These are phyloP conservation scores for Phylloporus rhodoxanthus DNA, from an alignment of 768 basidiomycete genomes.

Conservation along the genomic window DNA sequence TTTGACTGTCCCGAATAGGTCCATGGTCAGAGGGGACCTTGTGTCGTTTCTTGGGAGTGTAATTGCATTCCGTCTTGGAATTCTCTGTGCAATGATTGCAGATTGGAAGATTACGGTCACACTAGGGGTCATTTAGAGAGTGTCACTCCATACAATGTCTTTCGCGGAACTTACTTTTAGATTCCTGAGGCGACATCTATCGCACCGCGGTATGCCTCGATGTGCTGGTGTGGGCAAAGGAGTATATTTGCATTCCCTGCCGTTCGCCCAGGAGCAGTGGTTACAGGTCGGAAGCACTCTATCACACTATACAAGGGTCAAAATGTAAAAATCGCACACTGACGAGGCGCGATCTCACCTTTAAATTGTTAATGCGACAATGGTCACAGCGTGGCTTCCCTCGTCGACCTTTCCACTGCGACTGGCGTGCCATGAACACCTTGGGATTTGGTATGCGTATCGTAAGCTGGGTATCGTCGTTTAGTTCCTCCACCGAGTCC, in stretches of 20 bases:
- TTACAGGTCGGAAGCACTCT: conserved; percentile 66
- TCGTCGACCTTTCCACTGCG: conserved; percentile 68
- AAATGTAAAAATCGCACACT: conserved; percentile 1
- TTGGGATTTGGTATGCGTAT: conserved; percentile 65
- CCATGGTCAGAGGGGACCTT: conserved; percentile 45
- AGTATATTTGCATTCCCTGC: conserved; percentile 66
- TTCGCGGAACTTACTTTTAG: conserved; percentile 46
- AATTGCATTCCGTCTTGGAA: conserved; percentile 56
- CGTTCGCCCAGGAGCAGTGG: conserved; percentile 60
- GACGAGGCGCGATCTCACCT: conserved; percentile 39
- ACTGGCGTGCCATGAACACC: conserved; percentile 62
- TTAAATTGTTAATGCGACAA: conserved; percentile 66
- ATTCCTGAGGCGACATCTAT: conserved; percentile 61
- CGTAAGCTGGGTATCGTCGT: conserved; percentile 50
- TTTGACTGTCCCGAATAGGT: conserved; percentile 32
- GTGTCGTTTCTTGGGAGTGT: conserved; percentile 66
- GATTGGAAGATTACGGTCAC: conserved; percentile 64
- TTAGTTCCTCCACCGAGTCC: conserved; percentile 35
- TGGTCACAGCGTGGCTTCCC: conserved; percentile 73
- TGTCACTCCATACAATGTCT: background rate
- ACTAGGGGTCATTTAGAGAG: conserved; percentile 35
- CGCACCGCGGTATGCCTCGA: conserved; percentile 68
- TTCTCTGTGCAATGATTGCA: conserved; percentile 60
- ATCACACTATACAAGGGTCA: conserved; percentile 48
- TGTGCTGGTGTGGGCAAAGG: conserved; percentile 71